phyloP scores from a whole-genome alignment of 169 alveolate species.

The Ichthyophthirius multifiliis region DNA sequence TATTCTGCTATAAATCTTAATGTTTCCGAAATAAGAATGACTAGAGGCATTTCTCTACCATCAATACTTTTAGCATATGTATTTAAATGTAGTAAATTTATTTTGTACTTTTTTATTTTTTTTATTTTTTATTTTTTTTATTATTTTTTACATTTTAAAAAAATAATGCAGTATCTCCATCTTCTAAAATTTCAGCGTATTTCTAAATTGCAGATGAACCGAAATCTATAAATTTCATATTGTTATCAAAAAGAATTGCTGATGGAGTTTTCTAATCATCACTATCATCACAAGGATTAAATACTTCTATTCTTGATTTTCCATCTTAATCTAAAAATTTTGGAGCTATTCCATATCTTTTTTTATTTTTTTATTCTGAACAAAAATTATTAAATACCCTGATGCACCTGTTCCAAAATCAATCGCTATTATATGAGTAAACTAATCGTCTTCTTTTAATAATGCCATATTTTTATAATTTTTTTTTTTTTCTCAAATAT shows the following conservation, averaged over 20 bases:
- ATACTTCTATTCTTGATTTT: constrained; percentile 85
- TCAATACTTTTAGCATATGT: constrained; percentile 75
- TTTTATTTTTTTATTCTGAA: not conserved
- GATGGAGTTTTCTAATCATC: constrained; percentile 88
- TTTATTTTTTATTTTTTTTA: not conserved
- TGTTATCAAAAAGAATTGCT: constrained; percentile 82
- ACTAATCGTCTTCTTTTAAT: constrained; percentile 79
- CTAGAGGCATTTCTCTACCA: constrained; percentile 84
- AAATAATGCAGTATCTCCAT: constrained; percentile 83
- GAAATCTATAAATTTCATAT: constrained; percentile 77
- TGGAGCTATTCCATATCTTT: constrained; percentile 86
- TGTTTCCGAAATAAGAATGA: constrained; percentile 78
- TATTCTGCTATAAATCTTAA: constrained; percentile 74
- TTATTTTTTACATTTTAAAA: constrained; percentile 72
- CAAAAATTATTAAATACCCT: constrained; percentile 56
- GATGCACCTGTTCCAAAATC: constrained; percentile 92
- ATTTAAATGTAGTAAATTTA: constrained; percentile 80
- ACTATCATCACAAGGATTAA: constrained; percentile 85
- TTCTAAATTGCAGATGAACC: constrained; percentile 79
- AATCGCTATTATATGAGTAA: constrained; percentile 87
- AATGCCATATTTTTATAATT: constrained; percentile 66
- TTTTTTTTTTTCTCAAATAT: too few relatives aligned
- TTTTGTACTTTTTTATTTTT: constrained; percentile 64
- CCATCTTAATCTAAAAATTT: constrained; percentile 69
- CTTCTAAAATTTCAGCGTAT: constrained; percentile 87